Conservation (phyloP, 306 rosid genomes). For the Hippophae tibetana region DNA sequence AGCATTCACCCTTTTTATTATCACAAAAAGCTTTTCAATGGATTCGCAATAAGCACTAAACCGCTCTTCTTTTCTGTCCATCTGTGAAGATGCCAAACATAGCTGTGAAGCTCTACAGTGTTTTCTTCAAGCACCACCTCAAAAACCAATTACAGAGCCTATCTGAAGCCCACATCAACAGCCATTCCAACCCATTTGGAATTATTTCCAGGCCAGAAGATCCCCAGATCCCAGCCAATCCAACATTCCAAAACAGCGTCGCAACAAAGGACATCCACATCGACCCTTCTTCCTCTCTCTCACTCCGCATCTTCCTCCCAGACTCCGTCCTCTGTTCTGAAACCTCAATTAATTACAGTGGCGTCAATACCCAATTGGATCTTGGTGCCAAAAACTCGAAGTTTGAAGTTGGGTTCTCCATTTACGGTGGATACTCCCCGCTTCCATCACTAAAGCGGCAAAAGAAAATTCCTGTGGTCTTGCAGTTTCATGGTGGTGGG, state of each 20-base stretch:
- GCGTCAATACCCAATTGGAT: slow-evolving; percentile 16
- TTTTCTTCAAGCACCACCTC: slow-evolving; percentile 71
- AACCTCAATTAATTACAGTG: no score
- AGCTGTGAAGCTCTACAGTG: slow-evolving; percentile 74
- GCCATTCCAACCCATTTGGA: slow-evolving; percentile 39
- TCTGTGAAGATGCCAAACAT: slow-evolving; percentile 50
- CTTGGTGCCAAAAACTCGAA: slow-evolving; percentile 4
- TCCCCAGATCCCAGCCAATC: slow-evolving; percentile 49
- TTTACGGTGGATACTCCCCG: slow-evolving; percentile 51
- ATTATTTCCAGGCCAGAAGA: slow-evolving; percentile 66
- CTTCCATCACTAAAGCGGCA: slow-evolving; percentile 25
- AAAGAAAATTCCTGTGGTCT: slow-evolving; percentile 47
- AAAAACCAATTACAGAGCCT: slow-evolving; percentile 60
- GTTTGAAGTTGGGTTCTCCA: neutral
- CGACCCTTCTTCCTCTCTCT: slow-evolving; percentile 60
- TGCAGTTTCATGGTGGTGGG: slow-evolving; percentile 94
- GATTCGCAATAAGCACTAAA: no score
- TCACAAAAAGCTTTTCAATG: no score
- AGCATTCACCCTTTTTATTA: no score
- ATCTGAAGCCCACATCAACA: neutral
- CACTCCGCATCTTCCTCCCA: slow-evolving; percentile 78
- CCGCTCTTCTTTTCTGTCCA: no score
- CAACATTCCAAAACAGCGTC: slow-evolving; percentile 68
- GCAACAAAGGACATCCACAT: slow-evolving; percentile 87
- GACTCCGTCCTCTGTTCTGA: slow-evolving; percentile 40